A percentile compares a stretch with the other conserved stretches of the same genome.
Evolutionary conservation across 2,329 filamentous ascomycete genomes (phyloP).

Genomic region (Sporothrix inflata): DNA sequence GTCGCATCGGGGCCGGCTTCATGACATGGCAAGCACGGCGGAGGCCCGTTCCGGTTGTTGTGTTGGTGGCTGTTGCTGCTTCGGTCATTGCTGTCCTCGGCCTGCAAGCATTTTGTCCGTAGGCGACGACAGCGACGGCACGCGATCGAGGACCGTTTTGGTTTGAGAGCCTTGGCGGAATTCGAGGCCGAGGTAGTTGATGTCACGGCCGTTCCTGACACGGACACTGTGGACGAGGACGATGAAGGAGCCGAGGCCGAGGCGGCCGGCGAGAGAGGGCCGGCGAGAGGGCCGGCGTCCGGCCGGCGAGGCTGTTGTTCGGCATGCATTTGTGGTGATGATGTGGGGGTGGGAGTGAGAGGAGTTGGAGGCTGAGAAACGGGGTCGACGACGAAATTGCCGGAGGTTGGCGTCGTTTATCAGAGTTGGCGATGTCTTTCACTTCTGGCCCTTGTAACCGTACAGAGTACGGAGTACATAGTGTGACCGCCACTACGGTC

Average conservation of each 20-base stretch:
- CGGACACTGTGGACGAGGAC: background rate
- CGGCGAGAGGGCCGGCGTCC: background rate
- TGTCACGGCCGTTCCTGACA: background rate
- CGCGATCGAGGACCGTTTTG: constrained; percentile 12
- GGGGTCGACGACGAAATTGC: constrained; percentile 1
- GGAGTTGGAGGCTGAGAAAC: constrained; percentile 7
- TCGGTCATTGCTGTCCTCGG: background rate
- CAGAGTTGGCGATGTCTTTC: background rate
- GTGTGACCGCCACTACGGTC: too few relatives aligned
- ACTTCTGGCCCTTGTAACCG: background rate
- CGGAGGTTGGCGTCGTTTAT: background rate
- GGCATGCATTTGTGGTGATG: constrained; percentile 2
- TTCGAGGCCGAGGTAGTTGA: background rate
- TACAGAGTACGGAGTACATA: too few relatives aligned
- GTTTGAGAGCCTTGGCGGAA: background rate
- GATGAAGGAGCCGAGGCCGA: background rate
- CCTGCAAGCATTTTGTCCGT: constrained; percentile 14
- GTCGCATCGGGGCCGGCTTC: background rate
- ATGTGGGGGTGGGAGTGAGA: background rate
- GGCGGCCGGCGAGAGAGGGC: background rate
- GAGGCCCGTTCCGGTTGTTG: background rate
- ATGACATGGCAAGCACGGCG: constrained; percentile 8
- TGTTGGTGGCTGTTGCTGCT: background rate
- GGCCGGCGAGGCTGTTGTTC: constrained; percentile 2
- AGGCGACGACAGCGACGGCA: constrained; percentile 19